Evolutionary conservation across 129 eudicot species (phyloP).

Genomic region (Lactuca saligna): DNA sequence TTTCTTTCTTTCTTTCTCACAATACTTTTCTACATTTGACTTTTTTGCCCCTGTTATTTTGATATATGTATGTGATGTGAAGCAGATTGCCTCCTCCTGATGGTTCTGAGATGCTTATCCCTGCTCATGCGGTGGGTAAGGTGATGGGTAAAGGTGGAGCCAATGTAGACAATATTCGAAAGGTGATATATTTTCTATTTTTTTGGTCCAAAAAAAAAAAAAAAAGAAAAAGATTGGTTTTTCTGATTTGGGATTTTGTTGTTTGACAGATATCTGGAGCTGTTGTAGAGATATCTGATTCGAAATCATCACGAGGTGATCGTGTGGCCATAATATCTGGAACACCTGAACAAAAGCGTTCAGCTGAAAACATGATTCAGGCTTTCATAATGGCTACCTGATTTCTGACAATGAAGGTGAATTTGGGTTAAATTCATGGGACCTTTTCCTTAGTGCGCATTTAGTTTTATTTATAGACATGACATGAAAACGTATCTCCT

Average conservation of each 20-base stretch:
- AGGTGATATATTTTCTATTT: conserved; percentile 42
- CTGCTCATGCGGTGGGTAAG: conserved; percentile 86
- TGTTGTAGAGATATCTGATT: conserved; percentile 73
- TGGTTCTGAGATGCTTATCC: conserved; percentile 73
- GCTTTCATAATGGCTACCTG: conserved; percentile 95
- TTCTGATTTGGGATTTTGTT: not conserved
- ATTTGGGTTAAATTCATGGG: conserved; percentile 27
- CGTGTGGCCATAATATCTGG: conserved; percentile 89
- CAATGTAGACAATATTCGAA: conserved; percentile 79
- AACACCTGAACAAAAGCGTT: conserved; percentile 87
- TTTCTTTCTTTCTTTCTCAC: conserved; percentile 1
- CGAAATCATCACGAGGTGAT: conserved; percentile 85
- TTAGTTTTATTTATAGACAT: conserved; percentile 31
- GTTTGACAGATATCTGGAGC: conserved; percentile 91
- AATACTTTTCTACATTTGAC: not conserved
- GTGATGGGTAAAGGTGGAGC: conserved; percentile 95
- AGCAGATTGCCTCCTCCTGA: conserved; percentile 76
- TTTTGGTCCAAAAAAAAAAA: not conserved
- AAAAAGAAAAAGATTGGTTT: too few species aligned
- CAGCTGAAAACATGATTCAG: conserved; percentile 95
- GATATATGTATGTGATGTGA: not conserved
- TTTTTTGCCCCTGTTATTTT: conserved; percentile 5
- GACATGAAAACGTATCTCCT: conserved; percentile 30
- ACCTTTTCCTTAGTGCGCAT: conserved; percentile 28
- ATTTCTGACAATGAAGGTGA: conserved; percentile 35